Conservation (phyloP, 495 filamentous ascomycete species). For the Penicillium manginii region DNA sequence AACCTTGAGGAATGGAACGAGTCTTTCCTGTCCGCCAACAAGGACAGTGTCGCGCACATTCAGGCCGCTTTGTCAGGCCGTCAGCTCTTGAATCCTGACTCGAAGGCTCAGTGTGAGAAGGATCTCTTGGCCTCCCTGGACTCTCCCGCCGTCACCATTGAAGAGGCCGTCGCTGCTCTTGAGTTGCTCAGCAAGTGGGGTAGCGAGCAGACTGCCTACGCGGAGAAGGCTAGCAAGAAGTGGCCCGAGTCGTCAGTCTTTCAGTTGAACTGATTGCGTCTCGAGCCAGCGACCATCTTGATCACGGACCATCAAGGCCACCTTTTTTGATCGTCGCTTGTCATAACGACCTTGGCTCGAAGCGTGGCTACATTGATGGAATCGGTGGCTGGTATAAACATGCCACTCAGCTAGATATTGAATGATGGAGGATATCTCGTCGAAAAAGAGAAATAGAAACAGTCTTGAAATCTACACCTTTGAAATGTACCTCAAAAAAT, state of each 20-base stretch:
- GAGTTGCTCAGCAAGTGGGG: constrained; percentile 64
- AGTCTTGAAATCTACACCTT: not conserved
- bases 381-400: not conserved
- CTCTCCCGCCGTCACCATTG: constrained; percentile 54
- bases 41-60: constrained; percentile 63
- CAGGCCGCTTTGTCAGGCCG: constrained; percentile 64
- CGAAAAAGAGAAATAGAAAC: not conserved
- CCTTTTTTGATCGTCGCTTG: not conserved
- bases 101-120: constrained; percentile 60
- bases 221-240: constrained; percentile 64
- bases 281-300: not conserved
- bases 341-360: not conserved
- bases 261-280: constrained; percentile 28
- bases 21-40: constrained; percentile 64
- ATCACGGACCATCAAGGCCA: not conserved
- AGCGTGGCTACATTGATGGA: not conserved
- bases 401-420: not conserved
- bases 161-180: constrained; percentile 64
- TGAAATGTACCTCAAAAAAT: constrained; percentile 2
- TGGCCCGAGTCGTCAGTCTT: constrained; percentile 76
- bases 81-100: constrained; percentile 60
- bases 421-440: not conserved
- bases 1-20: constrained; percentile 70
- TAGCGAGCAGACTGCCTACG: constrained; percentile 60
- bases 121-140: constrained; percentile 62